A percentile compares a stretch with the other conserved stretches of the same genome.
These are phyloP conservation scores for Hygrophila difformis DNA, from an alignment of 257 asterid species.

Conservation along the genomic window DNA sequence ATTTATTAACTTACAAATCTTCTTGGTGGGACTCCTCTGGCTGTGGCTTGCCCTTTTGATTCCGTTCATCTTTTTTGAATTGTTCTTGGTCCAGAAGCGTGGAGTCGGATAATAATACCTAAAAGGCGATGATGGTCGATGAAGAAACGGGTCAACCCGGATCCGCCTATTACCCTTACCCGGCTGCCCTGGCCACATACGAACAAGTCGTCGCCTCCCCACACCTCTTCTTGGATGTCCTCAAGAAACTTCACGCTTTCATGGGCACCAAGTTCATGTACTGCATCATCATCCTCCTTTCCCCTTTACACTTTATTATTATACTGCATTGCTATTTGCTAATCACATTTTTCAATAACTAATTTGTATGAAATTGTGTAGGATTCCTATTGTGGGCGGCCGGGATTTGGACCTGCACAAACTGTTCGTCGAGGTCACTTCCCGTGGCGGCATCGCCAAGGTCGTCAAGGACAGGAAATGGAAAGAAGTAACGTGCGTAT, in stretches of 20 bases:
- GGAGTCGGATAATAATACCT: too few relatives aligned
- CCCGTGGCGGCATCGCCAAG: conserved; percentile 82
- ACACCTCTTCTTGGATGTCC: conserved; percentile 41
- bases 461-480: conserved; percentile 65
- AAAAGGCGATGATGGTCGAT: too few relatives aligned
- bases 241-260: conserved; percentile 62
- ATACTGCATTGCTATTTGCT: too few relatives aligned
- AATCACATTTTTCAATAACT: too few relatives aligned
- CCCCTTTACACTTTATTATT: too few relatives aligned
- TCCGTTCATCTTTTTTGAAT: too few relatives aligned
- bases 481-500: conserved; percentile 66
- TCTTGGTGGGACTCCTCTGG: too few relatives aligned
- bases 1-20: too few relatives aligned
- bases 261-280: conserved; percentile 92
- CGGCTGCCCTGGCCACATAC: conserved; percentile 57
- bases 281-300: not conserved
- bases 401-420: conserved; percentile 64
- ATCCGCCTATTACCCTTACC: conserved; percentile 53
- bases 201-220: conserved; percentile 49
- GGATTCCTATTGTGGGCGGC: conserved; percentile 83
- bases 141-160: too few relatives aligned
- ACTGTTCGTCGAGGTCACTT: conserved; percentile 77
- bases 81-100: too few relatives aligned
- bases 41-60: too few relatives aligned
- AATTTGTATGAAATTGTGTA: conserved; percentile 3